phyloP scores from a whole-genome alignment of 108 stramenopile genomes.

The Cyclotella cryptica region DNA sequence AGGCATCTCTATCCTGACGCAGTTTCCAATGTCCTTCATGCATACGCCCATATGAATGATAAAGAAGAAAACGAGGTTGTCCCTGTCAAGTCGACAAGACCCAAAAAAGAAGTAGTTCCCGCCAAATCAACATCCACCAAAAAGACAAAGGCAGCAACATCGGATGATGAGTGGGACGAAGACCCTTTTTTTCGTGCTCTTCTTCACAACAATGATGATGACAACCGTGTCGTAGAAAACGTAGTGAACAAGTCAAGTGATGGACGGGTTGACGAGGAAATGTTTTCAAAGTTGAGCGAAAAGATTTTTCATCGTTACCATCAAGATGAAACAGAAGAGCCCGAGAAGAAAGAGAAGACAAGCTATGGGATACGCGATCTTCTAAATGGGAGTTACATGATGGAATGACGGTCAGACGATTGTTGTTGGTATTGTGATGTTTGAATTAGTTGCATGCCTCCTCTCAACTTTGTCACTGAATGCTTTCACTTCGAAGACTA shows the following conservation, averaged over 20 bases:
- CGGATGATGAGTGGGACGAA: conserved; percentile 23
- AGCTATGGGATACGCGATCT: conserved; percentile 29
- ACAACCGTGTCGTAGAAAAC: conserved; percentile 19
- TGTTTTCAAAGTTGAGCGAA: conserved; percentile 30
- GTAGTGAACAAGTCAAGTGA: conserved; percentile 4
- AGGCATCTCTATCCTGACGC: conserved; percentile 32
- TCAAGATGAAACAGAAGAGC: conserved; percentile 1
- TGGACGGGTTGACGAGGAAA: conserved; percentile 23
- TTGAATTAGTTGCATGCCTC: background rate
- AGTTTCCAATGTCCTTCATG: conserved; percentile 30
- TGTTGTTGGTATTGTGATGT: background rate
- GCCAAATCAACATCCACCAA: conserved; percentile 20
- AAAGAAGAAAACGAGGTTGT: conserved; percentile 4
- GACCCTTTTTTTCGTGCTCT: conserved; percentile 32
- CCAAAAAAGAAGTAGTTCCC: conserved; percentile 13
- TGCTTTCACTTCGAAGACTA: background rate
- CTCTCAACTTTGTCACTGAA: background rate
- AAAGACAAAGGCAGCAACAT: background rate
- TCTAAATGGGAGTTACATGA: conserved; percentile 14
- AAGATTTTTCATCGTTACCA: conserved; percentile 16
- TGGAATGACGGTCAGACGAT: conserved; percentile 8
- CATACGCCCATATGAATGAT: conserved; percentile 21
- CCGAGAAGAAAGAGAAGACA: conserved; percentile 9
- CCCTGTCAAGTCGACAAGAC: conserved; percentile 11
- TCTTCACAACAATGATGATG: conserved; percentile 30